phyloP scores from a whole-genome alignment of 345 rosid species.

The Citrus sp. region DNA sequence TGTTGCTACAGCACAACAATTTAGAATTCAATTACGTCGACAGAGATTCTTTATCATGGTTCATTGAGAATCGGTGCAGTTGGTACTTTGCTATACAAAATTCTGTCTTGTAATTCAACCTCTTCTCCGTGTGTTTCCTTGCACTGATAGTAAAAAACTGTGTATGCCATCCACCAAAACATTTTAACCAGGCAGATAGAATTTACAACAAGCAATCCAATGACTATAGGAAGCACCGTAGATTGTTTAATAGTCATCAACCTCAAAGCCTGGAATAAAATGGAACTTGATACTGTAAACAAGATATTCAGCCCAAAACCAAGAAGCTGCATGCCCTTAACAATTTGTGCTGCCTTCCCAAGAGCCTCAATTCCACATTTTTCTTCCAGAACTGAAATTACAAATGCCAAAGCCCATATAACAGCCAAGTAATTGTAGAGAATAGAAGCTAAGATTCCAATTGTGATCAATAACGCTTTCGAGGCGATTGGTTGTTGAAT shows the following conservation, averaged over 20 bases:
- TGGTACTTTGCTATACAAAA: conserved; percentile 38
- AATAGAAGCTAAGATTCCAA: conserved; percentile 13
- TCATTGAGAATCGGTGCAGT: conserved; percentile 17
- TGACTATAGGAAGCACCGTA: neutral
- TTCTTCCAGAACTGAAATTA: conserved; percentile 55
- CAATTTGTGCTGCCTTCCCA: conserved; percentile 53
- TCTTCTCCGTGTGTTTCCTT: conserved; percentile 48
- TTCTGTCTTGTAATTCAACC: conserved; percentile 31
- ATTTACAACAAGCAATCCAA: conserved; percentile 27
- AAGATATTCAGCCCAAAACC: conserved; percentile 48
- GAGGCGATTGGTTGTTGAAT: neutral
- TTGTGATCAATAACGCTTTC: neutral
- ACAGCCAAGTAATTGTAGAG: conserved; percentile 35
- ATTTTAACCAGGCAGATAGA: conserved; percentile 22
- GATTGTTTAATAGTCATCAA: conserved; percentile 5
- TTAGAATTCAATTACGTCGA: neutral
- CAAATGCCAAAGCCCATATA: conserved; percentile 45
- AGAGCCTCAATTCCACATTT: conserved; percentile 50
- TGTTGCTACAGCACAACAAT: neutral
- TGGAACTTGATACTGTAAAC: conserved; percentile 8
- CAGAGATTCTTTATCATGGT: conserved; percentile 3
- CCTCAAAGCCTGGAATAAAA: conserved; percentile 8
- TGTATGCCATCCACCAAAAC: conserved; percentile 35
- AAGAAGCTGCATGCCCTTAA: conserved; percentile 38
- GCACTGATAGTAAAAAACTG: conserved; percentile 45